Evolutionary conservation across 306 rosid species (phyloP), one percentile per base, ranked within the genome.

Genomic region (Amphicarpaea edgeworthii): DNA sequence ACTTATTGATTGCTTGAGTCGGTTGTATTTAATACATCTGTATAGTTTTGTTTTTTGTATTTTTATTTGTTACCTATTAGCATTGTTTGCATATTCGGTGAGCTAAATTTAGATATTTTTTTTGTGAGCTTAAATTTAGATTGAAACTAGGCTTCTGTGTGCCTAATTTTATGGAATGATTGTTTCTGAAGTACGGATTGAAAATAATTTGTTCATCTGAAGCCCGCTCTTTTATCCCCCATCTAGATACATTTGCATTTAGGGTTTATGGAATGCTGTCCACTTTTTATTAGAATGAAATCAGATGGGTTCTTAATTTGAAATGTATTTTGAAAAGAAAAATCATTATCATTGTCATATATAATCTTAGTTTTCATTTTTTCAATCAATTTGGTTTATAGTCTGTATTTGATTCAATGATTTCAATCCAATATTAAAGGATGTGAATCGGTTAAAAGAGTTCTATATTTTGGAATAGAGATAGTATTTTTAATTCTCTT

Each of bases 1-100:
- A 55, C 71, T 46, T 65, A 70, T 45, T 46, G 75, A 71, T 60
- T 82, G 82, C 15, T 55, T 1, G 70, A 68, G 62, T 68, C 34
- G 54, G 81, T 38, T 81, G 81, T 76, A 61, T 70, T 42, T 68
- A 45, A 16, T 55, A 49, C 30, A 57, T 47, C 16, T 81, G 73
- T 75, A 59, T 68, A 75, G 81, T 21, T 65, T 65, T 58, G n/a
- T 20, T 26, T 26, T 34, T 32, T 62, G 70, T 41, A 11, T n/a
- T n/a, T 77, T 43, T 70, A 40, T 54, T 28, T 63, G 24, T 23
- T 37, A 59, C 51, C 73, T n/a, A 9, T 45, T 54, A 34, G 46
- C 71, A 45, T 67, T 66, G 79, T 55, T 43, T 72, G 63, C 55
- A 24, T 50, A 26, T 67, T 57, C 34, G 63, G 32, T 50, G 71